These are phyloP conservation scores for Globisporangium spinosum DNA, from an alignment of 352 stramenopile species.

Conservation along the genomic window DNA sequence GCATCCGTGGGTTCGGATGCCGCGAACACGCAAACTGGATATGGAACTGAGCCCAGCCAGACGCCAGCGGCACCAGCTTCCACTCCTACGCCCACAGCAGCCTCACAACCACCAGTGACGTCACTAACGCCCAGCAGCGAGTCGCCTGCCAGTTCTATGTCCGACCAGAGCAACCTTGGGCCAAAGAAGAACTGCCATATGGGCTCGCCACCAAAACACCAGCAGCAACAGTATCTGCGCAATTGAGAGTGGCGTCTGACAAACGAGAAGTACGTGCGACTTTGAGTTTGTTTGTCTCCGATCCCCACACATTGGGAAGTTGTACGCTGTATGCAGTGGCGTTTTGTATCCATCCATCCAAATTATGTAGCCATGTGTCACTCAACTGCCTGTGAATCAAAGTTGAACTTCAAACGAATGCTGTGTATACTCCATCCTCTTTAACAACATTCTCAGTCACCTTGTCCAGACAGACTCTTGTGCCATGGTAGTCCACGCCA, in stretches of 20 bases:
- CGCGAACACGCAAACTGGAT: neutral
- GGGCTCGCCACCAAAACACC: neutral
- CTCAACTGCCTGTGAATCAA: neutral
- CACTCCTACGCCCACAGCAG: neutral
- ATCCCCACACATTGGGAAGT: neutral
- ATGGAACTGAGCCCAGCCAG: neutral
- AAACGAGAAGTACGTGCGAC: too few species aligned
- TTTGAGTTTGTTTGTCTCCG: neutral
- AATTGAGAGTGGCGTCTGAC: neutral
- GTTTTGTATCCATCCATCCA: neutral
- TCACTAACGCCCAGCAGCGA: neutral
- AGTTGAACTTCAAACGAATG: neutral
- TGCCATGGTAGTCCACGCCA: neutral
- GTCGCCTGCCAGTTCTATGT: neutral
- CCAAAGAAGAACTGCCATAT: neutral
- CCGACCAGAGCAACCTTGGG: neutral
- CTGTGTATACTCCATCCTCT: neutral
- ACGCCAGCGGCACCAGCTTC: neutral
- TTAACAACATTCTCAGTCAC: neutral
- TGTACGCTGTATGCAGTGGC: neutral
- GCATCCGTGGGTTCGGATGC: neutral
- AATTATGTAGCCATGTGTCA: neutral
- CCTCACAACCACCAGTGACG: neutral
- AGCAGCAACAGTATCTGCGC: neutral
- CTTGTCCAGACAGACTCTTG: neutral